phyloP scores from a whole-genome alignment of 768 basidiomycete species.

The Trametes punicea region DNA sequence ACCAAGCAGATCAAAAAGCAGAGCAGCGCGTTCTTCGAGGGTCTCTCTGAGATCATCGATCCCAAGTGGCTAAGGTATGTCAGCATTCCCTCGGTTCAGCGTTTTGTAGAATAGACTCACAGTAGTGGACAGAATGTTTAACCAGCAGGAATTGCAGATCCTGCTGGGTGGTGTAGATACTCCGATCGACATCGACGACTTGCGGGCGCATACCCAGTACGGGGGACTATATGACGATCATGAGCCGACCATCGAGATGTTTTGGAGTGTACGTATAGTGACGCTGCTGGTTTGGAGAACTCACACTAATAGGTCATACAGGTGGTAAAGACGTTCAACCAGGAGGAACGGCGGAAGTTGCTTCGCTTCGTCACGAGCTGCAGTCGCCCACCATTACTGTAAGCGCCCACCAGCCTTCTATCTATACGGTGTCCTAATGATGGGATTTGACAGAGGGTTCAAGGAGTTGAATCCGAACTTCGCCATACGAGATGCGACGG shows the following conservation, averaged over 20 bases:
- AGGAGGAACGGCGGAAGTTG: slow-evolving; percentile 74
- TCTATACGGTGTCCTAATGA: neutral
- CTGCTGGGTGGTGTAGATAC: slow-evolving; percentile 86
- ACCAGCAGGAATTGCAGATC: slow-evolving; percentile 92
- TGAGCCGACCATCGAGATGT: slow-evolving; percentile 67
- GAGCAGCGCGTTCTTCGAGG: slow-evolving; percentile 86
- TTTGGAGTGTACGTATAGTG: slow-evolving; percentile 68
- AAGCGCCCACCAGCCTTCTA: slow-evolving; percentile 27
- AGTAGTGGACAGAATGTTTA: slow-evolving; percentile 73
- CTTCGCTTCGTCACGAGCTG: slow-evolving; percentile 93
- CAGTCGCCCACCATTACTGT: slow-evolving; percentile 84
- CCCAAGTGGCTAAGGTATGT: slow-evolving; percentile 77
- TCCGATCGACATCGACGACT: slow-evolving; percentile 80
- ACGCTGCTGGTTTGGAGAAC: neutral
- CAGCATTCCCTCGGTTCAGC: neutral
- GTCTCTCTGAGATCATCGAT: slow-evolving; percentile 89
- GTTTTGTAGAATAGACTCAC: neutral
- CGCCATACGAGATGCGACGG: slow-evolving; percentile 77
- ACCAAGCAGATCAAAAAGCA: slow-evolving; percentile 86
- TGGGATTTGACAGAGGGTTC: slow-evolving; percentile 61
- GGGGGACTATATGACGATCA: slow-evolving; percentile 74
- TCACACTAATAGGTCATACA: slow-evolving; percentile 25
- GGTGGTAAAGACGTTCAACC: slow-evolving; percentile 77
- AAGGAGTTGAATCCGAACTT: slow-evolving; percentile 86
- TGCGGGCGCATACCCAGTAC: slow-evolving; percentile 73